These are phyloP conservation scores for Suillus americanus DNA, from an alignment of 768 basidiomycete species.

Conservation along the genomic window DNA sequence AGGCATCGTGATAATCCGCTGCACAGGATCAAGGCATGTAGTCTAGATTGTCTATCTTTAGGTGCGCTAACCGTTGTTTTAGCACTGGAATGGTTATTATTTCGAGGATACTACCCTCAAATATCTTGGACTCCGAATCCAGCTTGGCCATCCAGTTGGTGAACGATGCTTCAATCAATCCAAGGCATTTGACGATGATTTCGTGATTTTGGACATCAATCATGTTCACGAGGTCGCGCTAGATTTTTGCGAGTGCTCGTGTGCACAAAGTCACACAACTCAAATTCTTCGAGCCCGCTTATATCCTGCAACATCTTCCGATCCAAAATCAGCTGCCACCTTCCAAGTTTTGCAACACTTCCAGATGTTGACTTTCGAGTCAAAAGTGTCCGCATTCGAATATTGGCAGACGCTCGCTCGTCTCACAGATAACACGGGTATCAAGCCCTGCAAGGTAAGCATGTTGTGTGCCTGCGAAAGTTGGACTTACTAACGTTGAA, in stretches of 20 bases:
- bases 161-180: slow-evolving; percentile 1
- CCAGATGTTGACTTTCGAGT: not conserved
- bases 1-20: not conserved
- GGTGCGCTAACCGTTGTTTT: not conserved
- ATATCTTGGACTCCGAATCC: slow-evolving; percentile 18
- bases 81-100: slow-evolving; percentile 4
- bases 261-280: not conserved
- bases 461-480: not conserved
- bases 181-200: not conserved
- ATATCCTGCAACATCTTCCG: slow-evolving; percentile 31
- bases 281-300: slow-evolving; percentile 18
- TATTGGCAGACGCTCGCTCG: not conserved
- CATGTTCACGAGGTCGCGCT: slow-evolving; percentile 19
- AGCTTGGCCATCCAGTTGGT: slow-evolving; percentile 20
- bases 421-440: slow-evolving; percentile 31
- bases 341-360: not conserved
- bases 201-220: slow-evolving; percentile 20
- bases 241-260: slow-evolving; percentile 18
- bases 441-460: slow-evolving; percentile 10
- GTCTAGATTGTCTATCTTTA: not conserved
- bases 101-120: slow-evolving; percentile 13
- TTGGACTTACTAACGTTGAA: not conserved
- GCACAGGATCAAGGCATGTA: slow-evolving; percentile 6
- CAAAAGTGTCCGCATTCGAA: not conserved
- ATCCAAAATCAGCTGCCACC: slow-evolving; percentile 22